Evolutionary conservation across 345 rosid species (phyloP).

Genomic region (Euphorbia pulcherrima): DNA sequence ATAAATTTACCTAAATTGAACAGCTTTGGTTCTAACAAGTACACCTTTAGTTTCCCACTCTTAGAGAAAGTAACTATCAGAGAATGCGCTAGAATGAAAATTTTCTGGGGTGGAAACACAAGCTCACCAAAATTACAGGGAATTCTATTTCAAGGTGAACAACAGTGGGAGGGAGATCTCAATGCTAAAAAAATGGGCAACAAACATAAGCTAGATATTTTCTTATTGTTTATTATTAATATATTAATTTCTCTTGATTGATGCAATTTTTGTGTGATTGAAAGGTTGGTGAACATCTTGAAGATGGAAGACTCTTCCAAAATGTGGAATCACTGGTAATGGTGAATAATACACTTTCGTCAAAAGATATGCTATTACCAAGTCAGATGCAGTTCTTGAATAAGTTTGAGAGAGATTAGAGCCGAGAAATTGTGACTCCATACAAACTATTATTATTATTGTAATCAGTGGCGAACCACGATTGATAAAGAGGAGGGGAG

Average conservation of each 20-base stretch:
- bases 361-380: background rate
- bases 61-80: background rate
- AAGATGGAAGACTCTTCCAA: background rate
- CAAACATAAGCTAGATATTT: too few relatives aligned
- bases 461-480: too few relatives aligned
- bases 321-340: background rate
- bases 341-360: background rate
- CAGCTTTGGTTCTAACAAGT: background rate
- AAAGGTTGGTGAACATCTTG: background rate
- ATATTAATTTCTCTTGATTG: too few relatives aligned
- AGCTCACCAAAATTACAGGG: slow-evolving; percentile 2
- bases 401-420: background rate
- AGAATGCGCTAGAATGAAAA: background rate
- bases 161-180: background rate
- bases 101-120: background rate
- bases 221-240: background rate
- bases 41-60: background rate
- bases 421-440: background rate
- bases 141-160: background rate
- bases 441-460: too few relatives aligned
- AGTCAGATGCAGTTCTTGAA: background rate
- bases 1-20: background rate
- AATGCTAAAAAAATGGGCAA: background rate
- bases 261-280: background rate
- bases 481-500: too few relatives aligned